Conservation (phyloP, 257 asterid species). For the Ilex aquifolium region DNA sequence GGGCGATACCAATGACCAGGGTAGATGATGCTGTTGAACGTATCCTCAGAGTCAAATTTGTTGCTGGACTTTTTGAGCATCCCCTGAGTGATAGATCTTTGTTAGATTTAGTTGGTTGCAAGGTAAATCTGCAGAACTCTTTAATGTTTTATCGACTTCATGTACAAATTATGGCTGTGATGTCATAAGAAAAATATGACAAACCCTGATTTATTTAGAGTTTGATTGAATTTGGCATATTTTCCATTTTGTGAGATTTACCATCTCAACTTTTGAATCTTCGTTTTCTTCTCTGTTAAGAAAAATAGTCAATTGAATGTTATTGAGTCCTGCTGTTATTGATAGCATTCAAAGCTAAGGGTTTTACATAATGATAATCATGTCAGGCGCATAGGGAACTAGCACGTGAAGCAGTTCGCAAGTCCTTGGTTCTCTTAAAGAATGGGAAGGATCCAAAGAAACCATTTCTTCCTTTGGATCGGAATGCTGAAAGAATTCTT, state of each 20-base stretch:
- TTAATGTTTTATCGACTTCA: slow-evolving; percentile 1
- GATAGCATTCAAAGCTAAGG: too few relatives aligned
- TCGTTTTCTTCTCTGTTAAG: too few relatives aligned
- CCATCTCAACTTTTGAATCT: too few relatives aligned
- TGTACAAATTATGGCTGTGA: background rate
- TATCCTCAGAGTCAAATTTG: slow-evolving; percentile 83
- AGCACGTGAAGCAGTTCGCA: background rate
- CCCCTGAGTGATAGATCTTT: slow-evolving; percentile 77
- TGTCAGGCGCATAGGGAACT: background rate
- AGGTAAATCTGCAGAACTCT: slow-evolving; percentile 43
- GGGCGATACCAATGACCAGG: slow-evolving; percentile 78
- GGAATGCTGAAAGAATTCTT: slow-evolving; percentile 65
- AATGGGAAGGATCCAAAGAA: background rate
- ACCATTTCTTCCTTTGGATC: slow-evolving; percentile 27
- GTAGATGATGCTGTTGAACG: slow-evolving; percentile 94
- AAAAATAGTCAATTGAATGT: too few relatives aligned
- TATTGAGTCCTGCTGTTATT: too few relatives aligned
- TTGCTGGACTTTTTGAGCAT: slow-evolving; percentile 78
- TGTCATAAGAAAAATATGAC: slow-evolving; percentile 6
- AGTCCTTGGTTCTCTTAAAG: background rate
- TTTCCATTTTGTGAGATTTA: slow-evolving; percentile 4
- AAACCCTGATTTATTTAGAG: background rate
- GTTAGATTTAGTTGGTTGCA: slow-evolving; percentile 77
- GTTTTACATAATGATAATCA: too few relatives aligned
- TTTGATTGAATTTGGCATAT: too few relatives aligned